A percentile compares a stretch with the other conserved stretches of the same genome.
These are phyloP conservation scores for Didymosphaeria variabile DNA, from an alignment of 2,329 filamentous ascomycete genomes.

Conservation along the genomic window DNA sequence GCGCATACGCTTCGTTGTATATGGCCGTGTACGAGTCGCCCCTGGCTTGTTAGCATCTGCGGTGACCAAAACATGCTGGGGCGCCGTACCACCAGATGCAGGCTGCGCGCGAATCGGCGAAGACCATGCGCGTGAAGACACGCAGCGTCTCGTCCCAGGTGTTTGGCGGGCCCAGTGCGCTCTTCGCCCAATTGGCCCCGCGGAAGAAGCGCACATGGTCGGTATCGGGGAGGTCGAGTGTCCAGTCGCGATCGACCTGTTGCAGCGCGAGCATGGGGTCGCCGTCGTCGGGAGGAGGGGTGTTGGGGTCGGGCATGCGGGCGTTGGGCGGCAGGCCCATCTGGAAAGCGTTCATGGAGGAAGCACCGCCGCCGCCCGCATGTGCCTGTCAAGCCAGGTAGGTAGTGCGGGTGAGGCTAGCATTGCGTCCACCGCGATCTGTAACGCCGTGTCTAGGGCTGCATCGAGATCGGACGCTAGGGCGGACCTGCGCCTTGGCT, in stretches of 20 bases:
- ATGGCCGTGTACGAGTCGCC: constrained; percentile 42
- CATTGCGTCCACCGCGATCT: background rate
- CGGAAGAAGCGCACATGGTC: constrained; percentile 46
- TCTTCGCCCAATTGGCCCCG: constrained; percentile 37
- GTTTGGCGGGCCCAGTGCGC: constrained; percentile 35
- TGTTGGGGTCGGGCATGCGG: constrained; percentile 2
- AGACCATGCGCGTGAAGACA: constrained; percentile 40
- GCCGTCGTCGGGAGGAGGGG: constrained; percentile 5
- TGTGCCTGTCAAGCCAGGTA: background rate
- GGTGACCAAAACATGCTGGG: background rate
- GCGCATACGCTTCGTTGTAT: constrained; percentile 44
- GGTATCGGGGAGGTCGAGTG: constrained; percentile 37
- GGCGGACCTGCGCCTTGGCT: background rate
- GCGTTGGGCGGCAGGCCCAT: background rate
- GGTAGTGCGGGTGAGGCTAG: background rate
- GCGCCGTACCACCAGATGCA: constrained; percentile 45
- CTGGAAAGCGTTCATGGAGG: background rate
- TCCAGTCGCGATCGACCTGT: constrained; percentile 34
- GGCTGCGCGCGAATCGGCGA: constrained; percentile 43
- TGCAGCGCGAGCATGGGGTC: background rate
- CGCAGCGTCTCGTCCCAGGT: constrained; percentile 40
- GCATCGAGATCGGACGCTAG: background rate
- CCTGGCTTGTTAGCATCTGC: constrained; percentile 14
- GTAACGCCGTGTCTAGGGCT: background rate
- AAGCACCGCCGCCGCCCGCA: background rate